Conservation (phyloP, 164 flowering plant genomes). For the Houttuynia cordata region DNA sequence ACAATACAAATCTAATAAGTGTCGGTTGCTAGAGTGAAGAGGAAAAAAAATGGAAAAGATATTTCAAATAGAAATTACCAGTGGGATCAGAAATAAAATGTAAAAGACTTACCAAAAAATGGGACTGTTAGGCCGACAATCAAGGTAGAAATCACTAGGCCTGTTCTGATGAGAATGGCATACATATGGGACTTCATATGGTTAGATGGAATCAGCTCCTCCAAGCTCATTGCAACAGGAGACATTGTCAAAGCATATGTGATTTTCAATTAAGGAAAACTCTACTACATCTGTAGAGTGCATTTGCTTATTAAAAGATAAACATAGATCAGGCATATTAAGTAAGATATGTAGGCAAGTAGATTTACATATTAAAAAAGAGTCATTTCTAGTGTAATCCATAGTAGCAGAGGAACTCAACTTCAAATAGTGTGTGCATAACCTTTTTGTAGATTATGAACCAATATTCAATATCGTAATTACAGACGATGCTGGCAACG, state of each 20-base stretch:
- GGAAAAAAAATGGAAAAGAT: no score
- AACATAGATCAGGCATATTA: background rate
- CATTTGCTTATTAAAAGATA: background rate
- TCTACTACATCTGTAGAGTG: no score
- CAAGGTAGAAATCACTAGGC: conserved; percentile 72
- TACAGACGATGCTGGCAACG: background rate
- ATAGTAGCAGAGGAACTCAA: no score
- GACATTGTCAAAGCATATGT: conserved; percentile 85
- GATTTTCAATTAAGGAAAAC: conserved; percentile 35
- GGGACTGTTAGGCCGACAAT: conserved; percentile 67
- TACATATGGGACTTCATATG: conserved; percentile 47
- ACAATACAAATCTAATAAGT: no score
- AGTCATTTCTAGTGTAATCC: no score
- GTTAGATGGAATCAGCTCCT: conserved; percentile 79
- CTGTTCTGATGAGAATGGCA: conserved; percentile 67
- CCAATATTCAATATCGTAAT: no score
- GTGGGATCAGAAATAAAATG: background rate
- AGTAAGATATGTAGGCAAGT: background rate
- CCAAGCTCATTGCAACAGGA: conserved; percentile 90
- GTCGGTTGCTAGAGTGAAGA: background rate
- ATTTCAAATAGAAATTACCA: background rate
- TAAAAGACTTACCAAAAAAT: conserved; percentile 57
- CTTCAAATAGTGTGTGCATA: no score
- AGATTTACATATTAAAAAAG: no score
- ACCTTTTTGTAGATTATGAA: no score